These are phyloP conservation scores for Acarospora socialis DNA, from an alignment of 2,329 filamentous ascomycete species.

Conservation along the genomic window DNA sequence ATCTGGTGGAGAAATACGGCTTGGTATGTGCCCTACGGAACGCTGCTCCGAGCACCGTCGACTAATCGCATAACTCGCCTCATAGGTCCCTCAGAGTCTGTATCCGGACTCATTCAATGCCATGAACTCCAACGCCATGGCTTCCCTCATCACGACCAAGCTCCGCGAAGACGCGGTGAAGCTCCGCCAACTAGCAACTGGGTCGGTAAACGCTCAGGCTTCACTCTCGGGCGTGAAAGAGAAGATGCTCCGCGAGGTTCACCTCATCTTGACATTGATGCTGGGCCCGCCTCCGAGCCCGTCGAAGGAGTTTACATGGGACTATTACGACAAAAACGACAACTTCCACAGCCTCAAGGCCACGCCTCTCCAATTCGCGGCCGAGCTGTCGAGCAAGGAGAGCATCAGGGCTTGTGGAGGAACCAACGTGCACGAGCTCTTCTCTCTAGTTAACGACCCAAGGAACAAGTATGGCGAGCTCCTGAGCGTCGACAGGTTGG, in stretches of 20 bases:
- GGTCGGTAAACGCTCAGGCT: conserved; percentile 25
- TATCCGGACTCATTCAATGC: conserved; percentile 78
- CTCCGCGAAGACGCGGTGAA: conserved; percentile 71
- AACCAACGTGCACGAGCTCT: conserved; percentile 51
- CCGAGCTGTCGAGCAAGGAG: conserved; percentile 47
- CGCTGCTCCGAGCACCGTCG: neutral
- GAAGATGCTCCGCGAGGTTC: conserved; percentile 65
- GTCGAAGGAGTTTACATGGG: conserved; percentile 60
- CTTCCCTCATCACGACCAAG: conserved; percentile 65
- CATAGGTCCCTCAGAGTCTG: conserved; percentile 51
- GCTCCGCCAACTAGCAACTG: conserved; percentile 44
- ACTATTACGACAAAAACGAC: conserved; percentile 57
- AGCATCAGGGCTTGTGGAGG: conserved; percentile 43
- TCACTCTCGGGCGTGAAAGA: conserved; percentile 44
- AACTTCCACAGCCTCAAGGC: conserved; percentile 47
- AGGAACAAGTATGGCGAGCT: conserved; percentile 59
- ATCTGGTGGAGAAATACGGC: conserved; percentile 74
- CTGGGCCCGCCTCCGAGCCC: conserved; percentile 65
- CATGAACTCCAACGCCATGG: conserved; percentile 53
- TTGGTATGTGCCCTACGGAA: conserved; percentile 32
- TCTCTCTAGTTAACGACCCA: conserved; percentile 77
- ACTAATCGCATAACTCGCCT: neutral
- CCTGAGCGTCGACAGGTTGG: conserved; percentile 63
- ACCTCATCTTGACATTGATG: conserved; percentile 66
- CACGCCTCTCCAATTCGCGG: conserved; percentile 59